Conservation (phyloP, 2,329 filamentous ascomycete genomes). For the Cladosporium sp. region DNA sequence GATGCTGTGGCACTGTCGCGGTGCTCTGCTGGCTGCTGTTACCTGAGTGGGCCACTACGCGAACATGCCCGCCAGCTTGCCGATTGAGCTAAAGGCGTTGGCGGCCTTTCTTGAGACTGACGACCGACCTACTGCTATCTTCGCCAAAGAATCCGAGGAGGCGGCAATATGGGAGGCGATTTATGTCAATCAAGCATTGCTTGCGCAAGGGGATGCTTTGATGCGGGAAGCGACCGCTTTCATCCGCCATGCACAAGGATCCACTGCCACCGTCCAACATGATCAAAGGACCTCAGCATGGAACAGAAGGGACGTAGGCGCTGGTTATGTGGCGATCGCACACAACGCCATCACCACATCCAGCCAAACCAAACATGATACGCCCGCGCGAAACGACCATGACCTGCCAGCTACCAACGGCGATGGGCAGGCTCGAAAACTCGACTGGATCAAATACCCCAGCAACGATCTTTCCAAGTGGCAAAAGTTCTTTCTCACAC, state of each 20-base stretch:
- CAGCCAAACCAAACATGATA: neutral
- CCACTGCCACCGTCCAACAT: neutral
- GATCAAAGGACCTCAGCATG: neutral
- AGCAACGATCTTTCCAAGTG: slow-evolving; percentile 3
- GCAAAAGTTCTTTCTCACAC: slow-evolving; percentile 10
- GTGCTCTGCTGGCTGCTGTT: neutral
- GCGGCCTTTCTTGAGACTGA: slow-evolving; percentile 28
- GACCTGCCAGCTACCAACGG: slow-evolving; percentile 14
- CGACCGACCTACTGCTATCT: slow-evolving; percentile 23
- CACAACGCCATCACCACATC: neutral
- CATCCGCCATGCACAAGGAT: neutral
- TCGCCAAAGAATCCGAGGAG: neutral
- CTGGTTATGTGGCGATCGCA: neutral
- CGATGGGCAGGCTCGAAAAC: slow-evolving; percentile 16
- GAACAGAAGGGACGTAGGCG: neutral
- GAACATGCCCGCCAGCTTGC: slow-evolving; percentile 16
- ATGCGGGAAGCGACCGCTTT: neutral
- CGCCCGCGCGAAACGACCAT: neutral
- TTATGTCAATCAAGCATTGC: neutral
- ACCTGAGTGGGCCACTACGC: neutral
- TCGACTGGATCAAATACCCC: slow-evolving; percentile 15
- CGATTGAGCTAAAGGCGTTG: slow-evolving; percentile 25
- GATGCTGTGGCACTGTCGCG: neutral
- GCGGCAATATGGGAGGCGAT: neutral
- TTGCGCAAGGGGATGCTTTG: neutral